These are phyloP conservation scores for Triglochin maritima DNA, from an alignment of 106 monocot species.

Conservation along the genomic window DNA sequence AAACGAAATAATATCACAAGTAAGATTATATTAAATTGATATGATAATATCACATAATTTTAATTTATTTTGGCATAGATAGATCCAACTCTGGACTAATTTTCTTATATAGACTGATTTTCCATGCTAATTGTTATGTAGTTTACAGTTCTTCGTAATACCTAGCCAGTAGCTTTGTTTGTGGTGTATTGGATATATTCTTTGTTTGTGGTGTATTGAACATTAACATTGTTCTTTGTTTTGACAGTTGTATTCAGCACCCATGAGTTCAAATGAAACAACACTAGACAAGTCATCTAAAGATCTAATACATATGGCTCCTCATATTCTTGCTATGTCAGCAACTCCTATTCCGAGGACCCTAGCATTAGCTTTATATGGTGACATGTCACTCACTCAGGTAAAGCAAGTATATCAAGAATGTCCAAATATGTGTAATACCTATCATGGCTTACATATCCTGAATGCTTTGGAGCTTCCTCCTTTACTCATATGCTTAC, in stretches of 20 bases:
- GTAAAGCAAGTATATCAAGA: slow-evolving; percentile 15
- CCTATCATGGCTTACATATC: not conserved
- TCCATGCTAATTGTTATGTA: no score
- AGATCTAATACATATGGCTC: slow-evolving; percentile 70
- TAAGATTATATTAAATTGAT: no score
- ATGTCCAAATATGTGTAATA: not conserved
- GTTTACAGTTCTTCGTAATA: no score
- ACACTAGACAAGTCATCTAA: slow-evolving; percentile 13
- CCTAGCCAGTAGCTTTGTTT: no score
- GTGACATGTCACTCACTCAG: slow-evolving; percentile 92
- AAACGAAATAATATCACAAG: no score
- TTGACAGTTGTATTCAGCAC: slow-evolving; percentile 59
- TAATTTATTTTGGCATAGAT: no score
- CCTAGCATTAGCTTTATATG: slow-evolving; percentile 86
- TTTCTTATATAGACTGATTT: no score
- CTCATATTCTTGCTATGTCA: slow-evolving; percentile 94
- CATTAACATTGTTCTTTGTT: no score
- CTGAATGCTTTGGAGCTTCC: not conserved
- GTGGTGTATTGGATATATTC: no score
- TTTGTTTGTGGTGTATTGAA: no score
- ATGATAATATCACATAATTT: no score
- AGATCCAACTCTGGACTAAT: no score
- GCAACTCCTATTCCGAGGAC: slow-evolving; percentile 98
- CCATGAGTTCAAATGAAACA: slow-evolving; percentile 20
- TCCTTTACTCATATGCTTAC: not conserved